These are phyloP conservation scores for Wickerhamomyces bovis DNA, from an alignment of 805 yeast species.

Conservation along the genomic window DNA sequence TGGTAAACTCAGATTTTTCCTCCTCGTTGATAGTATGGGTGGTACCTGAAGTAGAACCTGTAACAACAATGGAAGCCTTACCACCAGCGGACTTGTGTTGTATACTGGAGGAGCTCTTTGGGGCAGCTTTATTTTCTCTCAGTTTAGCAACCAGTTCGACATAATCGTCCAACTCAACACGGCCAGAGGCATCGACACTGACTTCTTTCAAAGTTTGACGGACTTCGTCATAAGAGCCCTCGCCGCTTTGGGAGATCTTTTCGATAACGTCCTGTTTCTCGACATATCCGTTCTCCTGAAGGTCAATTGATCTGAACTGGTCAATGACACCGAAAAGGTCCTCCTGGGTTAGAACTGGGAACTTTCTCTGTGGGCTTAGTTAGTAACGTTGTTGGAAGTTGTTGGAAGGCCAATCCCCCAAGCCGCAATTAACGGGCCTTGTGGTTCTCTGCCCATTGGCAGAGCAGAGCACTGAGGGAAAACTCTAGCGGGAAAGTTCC, in stretches of 20 bases:
- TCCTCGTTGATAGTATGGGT: conserved; percentile 96
- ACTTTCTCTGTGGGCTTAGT: conserved; percentile 55
- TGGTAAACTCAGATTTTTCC: conserved; percentile 91
- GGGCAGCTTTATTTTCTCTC: conserved; percentile 42
- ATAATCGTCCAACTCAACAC: conserved; percentile 92
- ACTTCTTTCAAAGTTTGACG: conserved; percentile 90
- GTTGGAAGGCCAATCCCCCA: too few species aligned
- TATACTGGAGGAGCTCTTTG: conserved; percentile 26
- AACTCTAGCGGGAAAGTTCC: background rate
- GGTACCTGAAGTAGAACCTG: conserved; percentile 85
- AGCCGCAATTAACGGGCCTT: background rate
- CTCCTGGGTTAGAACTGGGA: conserved; percentile 78
- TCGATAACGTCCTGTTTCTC: conserved; percentile 89
- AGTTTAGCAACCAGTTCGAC: conserved; percentile 80
- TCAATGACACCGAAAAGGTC: conserved; percentile 83
- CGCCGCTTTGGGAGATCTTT: conserved; percentile 71
- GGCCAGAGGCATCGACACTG: conserved; percentile 93
- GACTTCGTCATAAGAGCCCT: conserved; percentile 82
- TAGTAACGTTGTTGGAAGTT: background rate
- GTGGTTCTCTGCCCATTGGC: too few species aligned
- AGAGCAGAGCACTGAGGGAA: too few species aligned
- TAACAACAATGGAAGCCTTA: conserved; percentile 73
- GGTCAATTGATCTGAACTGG: conserved; percentile 77
- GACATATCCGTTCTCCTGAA: conserved; percentile 90
- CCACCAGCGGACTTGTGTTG: conserved; percentile 49